Evolutionary conservation across 1,139 yeast genomes (phyloP).

Genomic region (Scheffersomyces quercinus): DNA sequence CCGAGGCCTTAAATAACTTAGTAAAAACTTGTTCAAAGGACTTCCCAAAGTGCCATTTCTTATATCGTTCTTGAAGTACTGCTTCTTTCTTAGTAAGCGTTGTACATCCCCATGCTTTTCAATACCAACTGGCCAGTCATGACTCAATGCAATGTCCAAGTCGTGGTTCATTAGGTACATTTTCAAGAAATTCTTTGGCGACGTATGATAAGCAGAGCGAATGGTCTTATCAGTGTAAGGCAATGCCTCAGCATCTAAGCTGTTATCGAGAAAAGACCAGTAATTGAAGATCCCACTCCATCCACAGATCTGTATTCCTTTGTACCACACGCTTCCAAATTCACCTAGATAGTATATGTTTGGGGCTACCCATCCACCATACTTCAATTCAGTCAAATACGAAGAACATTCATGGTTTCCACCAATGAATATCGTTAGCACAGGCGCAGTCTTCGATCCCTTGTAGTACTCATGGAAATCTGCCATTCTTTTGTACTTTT

Average conservation of each 20-base stretch:
- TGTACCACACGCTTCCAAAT: constrained; percentile 69
- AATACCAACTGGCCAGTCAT: constrained; percentile 94
- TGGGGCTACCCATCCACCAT: constrained; percentile 96
- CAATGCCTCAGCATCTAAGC: constrained; percentile 30
- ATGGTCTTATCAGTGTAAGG: constrained; percentile 51
- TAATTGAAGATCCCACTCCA: constrained; percentile 80
- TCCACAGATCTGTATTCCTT: constrained; percentile 77
- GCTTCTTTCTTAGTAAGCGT: constrained; percentile 56
- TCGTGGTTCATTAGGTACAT: constrained; percentile 37
- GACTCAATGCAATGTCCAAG: constrained; percentile 64
- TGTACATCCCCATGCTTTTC: constrained; percentile 61
- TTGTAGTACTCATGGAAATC: constrained; percentile 76
- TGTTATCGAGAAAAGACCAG: constrained; percentile 25
- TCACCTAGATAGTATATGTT: constrained; percentile 88
- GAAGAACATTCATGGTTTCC: constrained; percentile 94
- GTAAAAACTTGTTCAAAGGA: constrained; percentile 61
- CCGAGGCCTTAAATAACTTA: constrained; percentile 57
- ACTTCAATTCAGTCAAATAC: constrained; percentile 68
- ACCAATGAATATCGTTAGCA: constrained; percentile 80
- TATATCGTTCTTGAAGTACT: constrained; percentile 68
- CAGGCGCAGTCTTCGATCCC: constrained; percentile 66
- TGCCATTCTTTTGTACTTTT: constrained; percentile 60
- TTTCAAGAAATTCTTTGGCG: constrained; percentile 63
- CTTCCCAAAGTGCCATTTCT: constrained; percentile 66
- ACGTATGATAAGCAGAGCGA: constrained; percentile 72